These are phyloP conservation scores for Penicillium nordicum DNA, from an alignment of 2,329 filamentous ascomycete species.

Conservation along the genomic window DNA sequence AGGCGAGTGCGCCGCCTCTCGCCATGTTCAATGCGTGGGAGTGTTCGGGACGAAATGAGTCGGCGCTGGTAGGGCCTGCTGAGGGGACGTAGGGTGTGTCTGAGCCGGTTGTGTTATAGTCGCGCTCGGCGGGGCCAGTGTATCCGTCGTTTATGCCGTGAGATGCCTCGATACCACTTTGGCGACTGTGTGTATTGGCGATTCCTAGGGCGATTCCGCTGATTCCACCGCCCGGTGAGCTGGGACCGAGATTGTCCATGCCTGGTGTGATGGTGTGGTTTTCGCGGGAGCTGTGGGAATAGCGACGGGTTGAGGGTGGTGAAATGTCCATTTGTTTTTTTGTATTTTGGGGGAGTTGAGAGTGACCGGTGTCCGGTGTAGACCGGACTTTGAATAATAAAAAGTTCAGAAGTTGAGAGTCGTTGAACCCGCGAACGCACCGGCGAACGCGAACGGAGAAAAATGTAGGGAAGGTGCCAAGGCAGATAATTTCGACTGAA, in stretches of 20 bases:
- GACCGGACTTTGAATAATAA: neutral
- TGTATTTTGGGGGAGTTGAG: neutral
- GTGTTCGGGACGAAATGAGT: slow-evolving; percentile 37
- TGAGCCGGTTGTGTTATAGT: slow-evolving; percentile 33
- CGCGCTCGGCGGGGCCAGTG: slow-evolving; percentile 35
- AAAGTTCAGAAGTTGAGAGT: neutral
- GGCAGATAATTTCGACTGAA: neutral
- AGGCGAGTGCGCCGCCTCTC: slow-evolving; percentile 33
- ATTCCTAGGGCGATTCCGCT: slow-evolving; percentile 65
- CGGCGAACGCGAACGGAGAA: neutral
- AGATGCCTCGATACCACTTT: slow-evolving; percentile 63
- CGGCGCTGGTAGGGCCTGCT: slow-evolving; percentile 17
- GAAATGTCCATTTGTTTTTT: slow-evolving; percentile 8
- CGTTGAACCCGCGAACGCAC: neutral
- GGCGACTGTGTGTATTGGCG: slow-evolving; percentile 61
- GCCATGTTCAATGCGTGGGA: slow-evolving; percentile 39
- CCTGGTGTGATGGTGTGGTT: slow-evolving; percentile 54
- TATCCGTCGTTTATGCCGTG: slow-evolving; percentile 38
- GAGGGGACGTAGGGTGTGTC: slow-evolving; percentile 39
- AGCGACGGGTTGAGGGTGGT: slow-evolving; percentile 19
- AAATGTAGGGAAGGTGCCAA: neutral
- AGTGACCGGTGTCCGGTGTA: neutral
- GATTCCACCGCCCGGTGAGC: slow-evolving; percentile 62
- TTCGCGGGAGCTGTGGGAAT: slow-evolving; percentile 32
- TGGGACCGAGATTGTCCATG: slow-evolving; percentile 64